phyloP scores from a whole-genome alignment of 202 grass and related monocot genomes.

The Thinopyrum obtusiflorum region DNA sequence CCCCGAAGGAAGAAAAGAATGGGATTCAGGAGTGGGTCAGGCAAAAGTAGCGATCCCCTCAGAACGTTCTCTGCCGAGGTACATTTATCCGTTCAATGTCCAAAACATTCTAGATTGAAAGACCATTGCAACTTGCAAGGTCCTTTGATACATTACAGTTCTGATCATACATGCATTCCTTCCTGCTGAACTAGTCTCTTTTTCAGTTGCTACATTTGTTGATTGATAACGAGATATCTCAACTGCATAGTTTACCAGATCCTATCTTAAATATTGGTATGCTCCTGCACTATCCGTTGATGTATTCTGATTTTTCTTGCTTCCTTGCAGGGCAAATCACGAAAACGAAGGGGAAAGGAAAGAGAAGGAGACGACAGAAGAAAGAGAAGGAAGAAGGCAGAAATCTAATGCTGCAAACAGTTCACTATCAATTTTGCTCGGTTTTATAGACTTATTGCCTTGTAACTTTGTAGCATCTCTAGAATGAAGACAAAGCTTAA shows the following conservation, averaged over 20 bases:
- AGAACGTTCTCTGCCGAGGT: conserved; percentile 93
- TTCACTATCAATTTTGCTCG: neutral
- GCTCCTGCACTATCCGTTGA: neutral
- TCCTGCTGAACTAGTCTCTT: neutral
- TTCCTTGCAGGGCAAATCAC: conserved; percentile 52
- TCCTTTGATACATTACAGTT: neutral
- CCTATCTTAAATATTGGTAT: neutral
- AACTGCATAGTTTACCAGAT: neutral
- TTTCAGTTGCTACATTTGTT: neutral
- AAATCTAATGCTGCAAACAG: conserved; percentile 23
- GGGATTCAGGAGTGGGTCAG: conserved; percentile 67
- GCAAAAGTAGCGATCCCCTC: conserved; percentile 85
- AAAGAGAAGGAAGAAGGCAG: conserved; percentile 56
- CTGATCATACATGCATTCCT: neutral
- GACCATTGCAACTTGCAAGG: neutral
- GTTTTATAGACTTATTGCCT: conserved; percentile 23
- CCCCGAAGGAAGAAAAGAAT: conserved; percentile 48
- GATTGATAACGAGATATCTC: neutral
- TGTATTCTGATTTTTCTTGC: conserved; percentile 25
- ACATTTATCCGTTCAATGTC: conserved; percentile 19
- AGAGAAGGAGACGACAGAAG: conserved; percentile 36
- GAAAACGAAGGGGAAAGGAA: conserved; percentile 37
- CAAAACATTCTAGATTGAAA: conserved; percentile 11
- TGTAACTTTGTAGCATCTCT: neutral
- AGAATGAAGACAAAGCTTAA: neutral